Percentiles rank a stretch among this genome's conserved stretches.
phyloP scores from a whole-genome alignment of 2,329 filamentous ascomycete species.

The Fusarium hostae region DNA sequence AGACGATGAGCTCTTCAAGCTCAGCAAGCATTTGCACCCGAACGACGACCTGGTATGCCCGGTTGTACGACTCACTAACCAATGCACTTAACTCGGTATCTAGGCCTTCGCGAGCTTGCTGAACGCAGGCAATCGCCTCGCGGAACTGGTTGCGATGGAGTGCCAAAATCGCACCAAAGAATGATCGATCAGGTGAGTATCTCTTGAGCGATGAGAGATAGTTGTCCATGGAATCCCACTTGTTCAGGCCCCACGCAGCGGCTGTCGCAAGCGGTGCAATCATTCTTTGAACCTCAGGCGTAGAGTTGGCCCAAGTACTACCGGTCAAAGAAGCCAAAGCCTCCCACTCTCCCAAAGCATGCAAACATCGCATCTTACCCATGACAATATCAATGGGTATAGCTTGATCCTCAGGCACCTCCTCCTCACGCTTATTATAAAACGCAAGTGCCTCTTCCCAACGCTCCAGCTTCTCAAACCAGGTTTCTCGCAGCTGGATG shows the following conservation, averaged over 20 bases:
- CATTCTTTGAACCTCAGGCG: conserved; percentile 84
- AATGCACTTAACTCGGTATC: conserved; percentile 96
- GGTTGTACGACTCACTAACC: conserved; percentile 97
- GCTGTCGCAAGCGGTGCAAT: conserved; percentile 95
- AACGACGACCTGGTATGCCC: conserved; percentile 97
- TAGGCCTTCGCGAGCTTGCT: conserved; percentile 90
- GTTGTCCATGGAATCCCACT: conserved; percentile 98
- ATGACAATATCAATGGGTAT: conserved; percentile 93
- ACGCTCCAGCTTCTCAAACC: conserved; percentile 97
- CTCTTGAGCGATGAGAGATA: conserved; percentile 96
- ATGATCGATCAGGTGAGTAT: conserved; percentile 91
- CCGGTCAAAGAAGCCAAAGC: conserved; percentile 87
- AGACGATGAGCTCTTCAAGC: conserved; percentile 95
- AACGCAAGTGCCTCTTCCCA: conserved; percentile 97
- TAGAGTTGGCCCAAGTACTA: conserved; percentile 92
- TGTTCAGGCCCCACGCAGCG: conserved; percentile 93
- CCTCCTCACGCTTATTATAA: conserved; percentile 85
- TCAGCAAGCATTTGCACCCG: conserved; percentile 99
- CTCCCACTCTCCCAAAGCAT: conserved; percentile 98
- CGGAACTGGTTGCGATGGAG: conserved; percentile 96
- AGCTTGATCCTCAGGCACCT: conserved; percentile 67
- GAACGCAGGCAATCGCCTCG: conserved; percentile 88
- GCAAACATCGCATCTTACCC: conserved; percentile 99
- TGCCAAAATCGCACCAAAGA: conserved; percentile 95
- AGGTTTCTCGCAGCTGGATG: conserved; percentile 95